Percentiles rank a stretch among this genome's conserved stretches.
Conservation (phyloP, 139 green algal species). For the Medakamo hakoo region DNA sequence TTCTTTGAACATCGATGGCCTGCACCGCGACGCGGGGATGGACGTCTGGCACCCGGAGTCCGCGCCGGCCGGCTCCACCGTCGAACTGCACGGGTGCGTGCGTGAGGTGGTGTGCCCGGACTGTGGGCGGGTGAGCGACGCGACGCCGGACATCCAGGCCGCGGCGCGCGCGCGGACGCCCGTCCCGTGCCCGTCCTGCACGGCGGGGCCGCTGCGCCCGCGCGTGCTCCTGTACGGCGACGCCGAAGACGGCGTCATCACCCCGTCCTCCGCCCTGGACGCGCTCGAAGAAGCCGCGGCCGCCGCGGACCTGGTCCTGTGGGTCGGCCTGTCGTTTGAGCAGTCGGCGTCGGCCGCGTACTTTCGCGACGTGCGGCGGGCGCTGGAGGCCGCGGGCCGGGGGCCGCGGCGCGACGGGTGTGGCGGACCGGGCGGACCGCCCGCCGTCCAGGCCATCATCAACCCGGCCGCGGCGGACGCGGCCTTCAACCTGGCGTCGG, state of each 20-base stretch:
- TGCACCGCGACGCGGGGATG: conserved; percentile 53
- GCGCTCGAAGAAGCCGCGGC: conserved; percentile 62
- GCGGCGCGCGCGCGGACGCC: not conserved
- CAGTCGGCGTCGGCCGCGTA: conserved; percentile 70
- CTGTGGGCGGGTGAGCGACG: conserved; percentile 22
- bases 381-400: conserved; percentile 10
- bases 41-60: conserved; percentile 68
- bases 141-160: conserved; percentile 24
- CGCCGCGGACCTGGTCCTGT: conserved; percentile 59
- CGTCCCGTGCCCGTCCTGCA: not conserved
- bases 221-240: conserved; percentile 87
- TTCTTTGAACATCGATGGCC: conserved; percentile 85
- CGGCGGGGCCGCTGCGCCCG: conserved; percentile 9
- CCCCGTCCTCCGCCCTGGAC: conserved; percentile 68
- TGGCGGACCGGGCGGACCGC: not conserved
- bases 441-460: not conserved
- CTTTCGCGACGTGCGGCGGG: conserved; percentile 51
- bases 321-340: conserved; percentile 86
- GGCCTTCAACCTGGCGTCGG: not conserved
- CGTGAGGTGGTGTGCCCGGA: conserved; percentile 33
- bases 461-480: not conserved
- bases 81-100: conserved; percentile 84
- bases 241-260: conserved; percentile 58
- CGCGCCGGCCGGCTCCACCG: conserved; percentile 37
- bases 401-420: no score